Evolutionary conservation across 495 filamentous ascomycete genomes (phyloP), one percentile per base, ranked within the genome.

Genomic region (Xylaria longipes): DNA sequence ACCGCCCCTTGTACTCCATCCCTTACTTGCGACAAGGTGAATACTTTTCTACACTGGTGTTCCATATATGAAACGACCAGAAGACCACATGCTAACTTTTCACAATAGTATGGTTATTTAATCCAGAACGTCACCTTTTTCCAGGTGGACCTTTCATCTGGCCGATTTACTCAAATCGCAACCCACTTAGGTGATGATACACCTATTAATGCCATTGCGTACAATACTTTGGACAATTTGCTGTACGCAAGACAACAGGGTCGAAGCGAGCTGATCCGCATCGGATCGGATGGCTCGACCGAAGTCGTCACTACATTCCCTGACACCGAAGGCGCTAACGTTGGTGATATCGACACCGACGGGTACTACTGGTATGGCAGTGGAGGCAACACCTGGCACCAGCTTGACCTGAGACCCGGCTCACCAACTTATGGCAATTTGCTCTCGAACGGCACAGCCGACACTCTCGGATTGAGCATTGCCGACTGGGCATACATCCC

Each of bases 401-500:
- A 70, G 43, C 12, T 74, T 0, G 69, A 74, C 20, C 63, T 74
- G 33, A 15, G 35, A 0, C 68, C 72, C 25, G 29, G 29, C 12
- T 74, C 72, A 5, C 14, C 72, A 5, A 74, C 60, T 8, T 74
- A 68, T 56, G 72, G 68, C 25, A 45, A 7, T 1, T 17, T 62
- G 33, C 37, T 74, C 20, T 63, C 8, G 29, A 67, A 54, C n/a
- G 72, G 72, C 20, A 68, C 37, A 15, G 64, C 58, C 45, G 54
- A 67, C 61, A 54, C 33, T 3, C 68, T 71, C 3, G 62, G 68
- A 4, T 27, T 71, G 9, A 14, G 22, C 56, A 56, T 71, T 5
- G 69, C 61, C 20, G 62, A 71, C 72, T 71, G 72, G 72, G 60
- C 62, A 1, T 74, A 74, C 54, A 65, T 72, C 45, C 73, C 70